Base-by-base conservation (phyloP, 2,329 filamentous ascomycete species). In the Chrysoporthe puriensis region DNA sequence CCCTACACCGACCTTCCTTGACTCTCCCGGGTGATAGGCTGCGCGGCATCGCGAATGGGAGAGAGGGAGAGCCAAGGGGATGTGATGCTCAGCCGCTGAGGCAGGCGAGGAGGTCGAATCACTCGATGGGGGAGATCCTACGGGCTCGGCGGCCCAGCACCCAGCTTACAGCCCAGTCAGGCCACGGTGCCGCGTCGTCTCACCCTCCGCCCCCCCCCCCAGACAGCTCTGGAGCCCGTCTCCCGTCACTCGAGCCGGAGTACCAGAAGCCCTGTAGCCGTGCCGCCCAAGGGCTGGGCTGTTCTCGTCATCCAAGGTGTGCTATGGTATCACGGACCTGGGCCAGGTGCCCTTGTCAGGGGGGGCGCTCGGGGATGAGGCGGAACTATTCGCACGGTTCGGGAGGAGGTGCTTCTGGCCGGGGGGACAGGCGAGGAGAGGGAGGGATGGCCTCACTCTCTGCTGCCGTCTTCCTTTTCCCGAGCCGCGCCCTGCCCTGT, bases 1-100 rank as follows among this genome's bases (percentile, higher is more conserved):
- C 43, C 57, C 64, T 67, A 67, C 67, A 67, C 67, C 64, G 67
- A 67, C 62, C 60, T 21, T 26, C 62, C 60, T 21, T 26, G 42
- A 21, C 48, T 16, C 48, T 16, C 18, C 36, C 11, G 48, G 48
- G n/a, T 26, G 50, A n/a, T 57, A 57, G 52, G 46, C 11, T 26
- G 36, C 9, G 32, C 11, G 40, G n/a, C 34, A 21, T 9, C 9
- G 34, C 44, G 18, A 42, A 13, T 18, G 16, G 9, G 14, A 32
- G 14, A 26, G 42, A 14, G 32, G n/a, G 8, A 18, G 26, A 34
- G 50, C 26, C 26, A 21, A 36, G 16, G 52, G 9, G 26, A 36
- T 34, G 32, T 36, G 54, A 57, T 36, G 54, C 16, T n/a, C 54
- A 34, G 11, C 54, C 6, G 48, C 48, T 52, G n/a, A 32, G 48